Percentiles rank a stretch among this genome's conserved stretches.
Evolutionary conservation across 2,329 filamentous ascomycete genomes (phyloP).

Genomic region (Tolypocladium endophyticum): DNA sequence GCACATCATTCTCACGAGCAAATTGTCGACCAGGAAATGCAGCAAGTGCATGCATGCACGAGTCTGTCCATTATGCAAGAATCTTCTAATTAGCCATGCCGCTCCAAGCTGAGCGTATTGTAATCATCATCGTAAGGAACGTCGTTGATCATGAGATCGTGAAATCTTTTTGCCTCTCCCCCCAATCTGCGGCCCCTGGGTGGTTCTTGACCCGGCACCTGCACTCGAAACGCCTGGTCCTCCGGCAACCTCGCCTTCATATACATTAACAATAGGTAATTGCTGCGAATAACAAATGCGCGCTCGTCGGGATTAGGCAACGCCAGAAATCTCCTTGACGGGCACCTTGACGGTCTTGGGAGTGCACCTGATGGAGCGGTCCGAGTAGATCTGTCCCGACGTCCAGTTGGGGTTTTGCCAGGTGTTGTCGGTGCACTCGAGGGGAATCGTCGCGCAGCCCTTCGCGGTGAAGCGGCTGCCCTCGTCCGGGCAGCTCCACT

Average conservation of each 20-base stretch:
- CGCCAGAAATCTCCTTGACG: slow-evolving; percentile 14
- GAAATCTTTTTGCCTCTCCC: background rate
- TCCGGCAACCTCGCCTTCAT: background rate
- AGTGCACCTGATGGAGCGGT: slow-evolving; percentile 15
- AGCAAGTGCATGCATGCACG: background rate
- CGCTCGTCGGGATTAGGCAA: slow-evolving; percentile 9
- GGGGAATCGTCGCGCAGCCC: slow-evolving; percentile 14
- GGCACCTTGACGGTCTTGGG: slow-evolving; percentile 12
- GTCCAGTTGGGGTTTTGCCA: slow-evolving; percentile 21
- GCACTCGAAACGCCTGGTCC: background rate
- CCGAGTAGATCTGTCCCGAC: slow-evolving; percentile 19
- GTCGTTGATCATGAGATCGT: slow-evolving; percentile 3
- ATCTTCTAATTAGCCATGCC: background rate
- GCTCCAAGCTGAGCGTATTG: background rate
- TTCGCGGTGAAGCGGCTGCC: slow-evolving; percentile 17
- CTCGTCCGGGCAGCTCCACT: slow-evolving; percentile 36
- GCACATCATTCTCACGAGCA: background rate
- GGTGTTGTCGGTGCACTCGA: slow-evolving; percentile 15
- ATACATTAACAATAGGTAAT: background rate
- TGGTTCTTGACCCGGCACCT: no score
- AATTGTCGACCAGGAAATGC: background rate
- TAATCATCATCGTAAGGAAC: slow-evolving; percentile 7
- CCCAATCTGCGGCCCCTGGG: background rate
- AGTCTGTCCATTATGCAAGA: background rate
- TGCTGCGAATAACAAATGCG: background rate